These are phyloP conservation scores for Saccharomycopsis fibuligera DNA, from an alignment of 805 yeast genomes.

Conservation along the genomic window DNA sequence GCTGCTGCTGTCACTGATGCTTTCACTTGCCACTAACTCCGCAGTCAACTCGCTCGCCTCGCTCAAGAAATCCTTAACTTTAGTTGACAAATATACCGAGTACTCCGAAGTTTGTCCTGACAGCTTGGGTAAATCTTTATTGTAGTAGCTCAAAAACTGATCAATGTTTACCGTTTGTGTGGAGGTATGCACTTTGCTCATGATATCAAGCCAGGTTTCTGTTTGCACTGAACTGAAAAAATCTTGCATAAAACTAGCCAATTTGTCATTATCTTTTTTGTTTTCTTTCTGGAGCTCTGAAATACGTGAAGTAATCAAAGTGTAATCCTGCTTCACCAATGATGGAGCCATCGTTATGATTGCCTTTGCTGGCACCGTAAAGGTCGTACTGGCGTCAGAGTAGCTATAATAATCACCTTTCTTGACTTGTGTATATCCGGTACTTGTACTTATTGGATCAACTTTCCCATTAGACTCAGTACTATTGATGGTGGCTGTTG, in stretches of 20 bases:
- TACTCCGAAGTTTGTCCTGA: background rate
- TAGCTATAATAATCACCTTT: background rate
- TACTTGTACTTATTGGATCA: background rate
- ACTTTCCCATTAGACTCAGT: background rate
- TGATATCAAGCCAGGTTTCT: background rate
- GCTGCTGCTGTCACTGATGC: too few species aligned
- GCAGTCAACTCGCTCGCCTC: background rate
- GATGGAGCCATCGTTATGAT: background rate
- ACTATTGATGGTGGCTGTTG: background rate
- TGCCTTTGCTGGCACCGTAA: background rate
- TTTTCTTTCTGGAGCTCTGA: background rate
- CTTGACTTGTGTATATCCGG: too few species aligned
- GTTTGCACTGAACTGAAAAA: background rate
- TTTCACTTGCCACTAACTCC: too few species aligned
- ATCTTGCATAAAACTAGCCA: background rate
- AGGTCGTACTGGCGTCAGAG: background rate
- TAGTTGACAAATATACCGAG: background rate
- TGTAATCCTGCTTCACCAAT: background rate
- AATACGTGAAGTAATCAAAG: background rate
- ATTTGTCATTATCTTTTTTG: too few species aligned
- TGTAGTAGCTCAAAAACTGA: background rate
- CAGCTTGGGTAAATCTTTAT: background rate
- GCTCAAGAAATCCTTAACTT: background rate
- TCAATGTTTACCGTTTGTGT: background rate
- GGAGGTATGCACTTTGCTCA: background rate